These are phyloP conservation scores for Diplocarpon mali DNA, from an alignment of 2,329 filamentous ascomycete genomes.

Conservation along the genomic window DNA sequence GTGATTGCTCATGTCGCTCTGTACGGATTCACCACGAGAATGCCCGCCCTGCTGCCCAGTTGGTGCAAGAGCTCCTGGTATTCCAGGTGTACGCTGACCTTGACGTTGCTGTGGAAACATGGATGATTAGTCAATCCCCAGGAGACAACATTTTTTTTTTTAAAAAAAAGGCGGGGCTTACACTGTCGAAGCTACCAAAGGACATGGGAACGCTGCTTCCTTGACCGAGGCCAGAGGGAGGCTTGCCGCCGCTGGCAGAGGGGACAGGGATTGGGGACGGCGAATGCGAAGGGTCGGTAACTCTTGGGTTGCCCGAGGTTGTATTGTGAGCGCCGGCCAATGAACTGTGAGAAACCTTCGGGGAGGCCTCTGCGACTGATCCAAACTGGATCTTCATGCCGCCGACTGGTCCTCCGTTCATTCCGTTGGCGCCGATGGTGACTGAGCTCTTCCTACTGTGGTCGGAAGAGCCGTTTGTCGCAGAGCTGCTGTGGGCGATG, in stretches of 20 bases:
- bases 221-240: conserved; percentile 63
- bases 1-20: conserved; percentile 59
- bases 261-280: conserved; percentile 77
- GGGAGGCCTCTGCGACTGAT: conserved; percentile 54
- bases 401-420: conserved; percentile 62
- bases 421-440: conserved; percentile 75
- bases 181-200: conserved; percentile 78
- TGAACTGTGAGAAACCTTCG: conserved; percentile 54
- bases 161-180: conserved; percentile 40
- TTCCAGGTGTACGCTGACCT: conserved; percentile 55
- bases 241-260: conserved; percentile 67
- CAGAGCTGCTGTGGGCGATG: conserved; percentile 50
- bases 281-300: conserved; percentile 76
- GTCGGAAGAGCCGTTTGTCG: conserved; percentile 60
- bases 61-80: conserved; percentile 49
- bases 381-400: conserved; percentile 71
- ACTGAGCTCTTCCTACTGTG: conserved; percentile 83
- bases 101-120: conserved; percentile 41
- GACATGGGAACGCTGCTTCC: conserved; percentile 46
- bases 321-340: conserved; percentile 39
- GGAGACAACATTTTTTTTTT: no score
- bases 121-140: conserved; percentile 20
- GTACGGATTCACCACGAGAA: conserved; percentile 70
- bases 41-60: conserved; percentile 57
- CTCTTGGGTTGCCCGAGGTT: conserved; percentile 55